These are phyloP conservation scores for Aspergillus intermedius DNA, from an alignment of 2,329 filamentous ascomycete species.

Conservation along the genomic window DNA sequence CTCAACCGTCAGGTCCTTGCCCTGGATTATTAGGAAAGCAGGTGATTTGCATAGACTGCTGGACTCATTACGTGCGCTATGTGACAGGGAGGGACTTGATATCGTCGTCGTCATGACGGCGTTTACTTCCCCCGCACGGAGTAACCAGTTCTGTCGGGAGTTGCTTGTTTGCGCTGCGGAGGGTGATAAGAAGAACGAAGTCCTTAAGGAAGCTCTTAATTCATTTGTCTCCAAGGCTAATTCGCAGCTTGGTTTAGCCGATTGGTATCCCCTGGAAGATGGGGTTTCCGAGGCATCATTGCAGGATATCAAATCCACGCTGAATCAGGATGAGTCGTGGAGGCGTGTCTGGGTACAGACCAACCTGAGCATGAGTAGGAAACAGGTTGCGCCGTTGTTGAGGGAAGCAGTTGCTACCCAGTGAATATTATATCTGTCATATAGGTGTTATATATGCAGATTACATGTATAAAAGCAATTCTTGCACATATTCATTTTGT, in stretches of 20 bases:
- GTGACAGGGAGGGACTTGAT: slow-evolving; percentile 40
- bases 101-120: slow-evolving; percentile 57
- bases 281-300: slow-evolving; percentile 7
- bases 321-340: slow-evolving; percentile 25
- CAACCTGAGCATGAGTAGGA: slow-evolving; percentile 54
- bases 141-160: slow-evolving; percentile 46
- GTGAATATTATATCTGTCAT: slow-evolving; percentile 4
- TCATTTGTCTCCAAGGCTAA: slow-evolving; percentile 39
- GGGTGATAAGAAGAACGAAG: not conserved
- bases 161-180: slow-evolving; percentile 46
- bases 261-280: slow-evolving; percentile 22
- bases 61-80: slow-evolving; percentile 40
- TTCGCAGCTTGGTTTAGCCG: slow-evolving; percentile 37
- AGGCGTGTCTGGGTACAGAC: slow-evolving; percentile 51
- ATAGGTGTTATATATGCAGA: not conserved
- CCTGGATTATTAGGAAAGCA: slow-evolving; percentile 49
- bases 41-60: slow-evolving; percentile 30
- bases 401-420: slow-evolving; percentile 38
- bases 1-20: slow-evolving; percentile 51
- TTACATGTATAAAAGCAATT: no score
- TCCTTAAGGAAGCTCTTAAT: slow-evolving; percentile 37
- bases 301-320: slow-evolving; percentile 10
- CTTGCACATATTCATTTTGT: no score
- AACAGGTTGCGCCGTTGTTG: slow-evolving; percentile 56
- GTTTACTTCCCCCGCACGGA: slow-evolving; percentile 35